Base-by-base conservation (phyloP, 192 early-diverging fungal species). In the Rhizophagus clarus region DNA sequence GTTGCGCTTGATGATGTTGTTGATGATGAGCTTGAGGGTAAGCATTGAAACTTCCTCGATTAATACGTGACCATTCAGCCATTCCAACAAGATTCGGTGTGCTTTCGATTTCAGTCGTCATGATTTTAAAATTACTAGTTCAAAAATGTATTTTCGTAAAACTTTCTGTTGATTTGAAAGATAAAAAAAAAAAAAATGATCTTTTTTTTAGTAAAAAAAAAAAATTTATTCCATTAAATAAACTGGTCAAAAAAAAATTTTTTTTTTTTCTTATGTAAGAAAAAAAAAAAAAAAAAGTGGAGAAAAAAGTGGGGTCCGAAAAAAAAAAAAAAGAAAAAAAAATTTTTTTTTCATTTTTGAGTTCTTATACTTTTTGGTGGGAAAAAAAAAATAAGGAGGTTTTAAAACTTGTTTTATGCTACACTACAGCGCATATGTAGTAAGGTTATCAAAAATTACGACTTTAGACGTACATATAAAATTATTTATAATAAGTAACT, bases 101-200 rank as follows among this genome's bases (percentile, higher is more conserved):
- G 20, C 74, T 78, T 5, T 78, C 76, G 20, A 78, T 64, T 78
- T 78, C 76, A 49, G 76, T 61, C 51, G 76, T 61, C 51, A 61
- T 74, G 4, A 69, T 24, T 62, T 22, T 9, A 62, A n/a, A 10
- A 28, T 22, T 22, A 62, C 61, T n/a, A n/a, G n/a, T n/a, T n/a
- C n/a, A n/a, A n/a, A n/a, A n/a, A n/a, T n/a, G n/a, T n/a, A n/a
- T 62, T 29, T 67, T 67, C 24, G 7, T 61, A 34, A 34, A 34
- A 34, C 32, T 61, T 15, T n/a, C n/a, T 61, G 60, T 61, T 6
- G 20, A 8, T 61, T 10, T 42, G 5, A 9, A 31, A 20, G 1
- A 14, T 31, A 32, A 31, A 31, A 32, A 31, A 17, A 31, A 31
- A 31, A 29, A 17, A 32, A 32, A 28, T 67, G n/a, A n/a, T n/a